Conservation (phyloP, 257 asterid genomes). For the Penstemon barbatus region DNA sequence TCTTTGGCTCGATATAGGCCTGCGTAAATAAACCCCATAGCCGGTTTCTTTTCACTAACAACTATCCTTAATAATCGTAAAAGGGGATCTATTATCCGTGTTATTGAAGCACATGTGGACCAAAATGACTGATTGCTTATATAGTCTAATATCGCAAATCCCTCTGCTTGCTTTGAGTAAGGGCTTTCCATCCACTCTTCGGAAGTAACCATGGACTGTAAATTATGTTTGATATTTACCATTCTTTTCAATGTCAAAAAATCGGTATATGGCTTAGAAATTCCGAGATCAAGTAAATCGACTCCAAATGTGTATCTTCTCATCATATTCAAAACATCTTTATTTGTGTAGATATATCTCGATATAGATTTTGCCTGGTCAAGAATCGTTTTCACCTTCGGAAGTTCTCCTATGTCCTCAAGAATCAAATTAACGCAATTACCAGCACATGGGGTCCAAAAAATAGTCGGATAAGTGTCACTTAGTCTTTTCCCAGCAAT, state of each 20-base stretch:
- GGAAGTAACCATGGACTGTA: constrained; percentile 79
- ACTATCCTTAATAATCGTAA: constrained; percentile 69
- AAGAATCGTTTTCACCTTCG: constrained; percentile 47
- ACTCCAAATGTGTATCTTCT: constrained; percentile 72
- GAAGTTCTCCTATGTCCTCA: constrained; percentile 61
- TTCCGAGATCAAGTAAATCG: constrained; percentile 71
- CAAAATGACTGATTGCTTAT: constrained; percentile 64
- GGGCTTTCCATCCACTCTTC: constrained; percentile 84
- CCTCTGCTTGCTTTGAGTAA: constrained; percentile 63
- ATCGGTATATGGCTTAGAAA: constrained; percentile 52
- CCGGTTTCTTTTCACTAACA: constrained; percentile 67
- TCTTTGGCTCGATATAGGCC: constrained; percentile 86
- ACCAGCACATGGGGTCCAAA: constrained; percentile 89
- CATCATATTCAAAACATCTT: constrained; percentile 62
- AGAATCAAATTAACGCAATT: constrained; percentile 71
- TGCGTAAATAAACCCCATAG: constrained; percentile 74
- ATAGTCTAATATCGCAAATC: constrained; percentile 44
- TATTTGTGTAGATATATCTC: constrained; percentile 62
- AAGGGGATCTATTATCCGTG: constrained; percentile 61
- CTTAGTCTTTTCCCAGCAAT: constrained; percentile 67
- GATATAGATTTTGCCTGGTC: constrained; percentile 76
- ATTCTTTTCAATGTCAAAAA: constrained; percentile 68
- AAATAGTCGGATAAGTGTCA: constrained; percentile 64
- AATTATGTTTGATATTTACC: constrained; percentile 58
- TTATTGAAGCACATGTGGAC: constrained; percentile 53